These are phyloP conservation scores for Lipomyces japonicus DNA, from an alignment of 805 yeast species.

Conservation along the genomic window DNA sequence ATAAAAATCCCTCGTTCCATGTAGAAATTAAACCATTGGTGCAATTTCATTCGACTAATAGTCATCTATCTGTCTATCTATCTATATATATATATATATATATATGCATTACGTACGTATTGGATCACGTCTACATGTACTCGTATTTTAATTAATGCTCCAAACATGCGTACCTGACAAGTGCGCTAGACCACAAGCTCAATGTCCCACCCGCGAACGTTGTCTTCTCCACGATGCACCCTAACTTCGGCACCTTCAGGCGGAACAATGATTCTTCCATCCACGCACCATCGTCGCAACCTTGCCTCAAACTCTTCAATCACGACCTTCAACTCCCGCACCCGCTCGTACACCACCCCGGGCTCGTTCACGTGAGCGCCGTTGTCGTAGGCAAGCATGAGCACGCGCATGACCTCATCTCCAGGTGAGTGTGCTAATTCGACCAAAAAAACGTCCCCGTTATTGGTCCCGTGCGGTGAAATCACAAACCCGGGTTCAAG, in stretches of 20 bases:
- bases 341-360: constrained; percentile 46
- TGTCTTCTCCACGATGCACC: constrained; percentile 21
- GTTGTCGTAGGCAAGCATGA: constrained; percentile 53
- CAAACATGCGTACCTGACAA: too few relatives aligned
- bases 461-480: constrained; percentile 56
- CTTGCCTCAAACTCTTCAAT: constrained; percentile 35
- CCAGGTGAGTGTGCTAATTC: constrained; percentile 41
- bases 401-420: constrained; percentile 49
- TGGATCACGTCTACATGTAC: too few relatives aligned
- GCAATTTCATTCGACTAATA: too few relatives aligned
- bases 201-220: constrained; percentile 27
- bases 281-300: constrained; percentile 58
- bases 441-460: constrained; percentile 45
- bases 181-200: constrained; percentile 23
- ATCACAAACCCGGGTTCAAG: constrained; percentile 61
- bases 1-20: too few relatives aligned
- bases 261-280: constrained; percentile 51
- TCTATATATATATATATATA: too few relatives aligned
- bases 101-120: too few relatives aligned
- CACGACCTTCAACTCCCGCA: constrained; percentile 35
- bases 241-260: constrained; percentile 28
- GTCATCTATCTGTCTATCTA: too few relatives aligned
- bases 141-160: too few relatives aligned
- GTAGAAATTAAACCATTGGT: too few relatives aligned
- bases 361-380: constrained; percentile 53